Evolutionary conservation across 805 yeast genomes (phyloP).

Genomic region (Yamadazyma kitorensis): DNA sequence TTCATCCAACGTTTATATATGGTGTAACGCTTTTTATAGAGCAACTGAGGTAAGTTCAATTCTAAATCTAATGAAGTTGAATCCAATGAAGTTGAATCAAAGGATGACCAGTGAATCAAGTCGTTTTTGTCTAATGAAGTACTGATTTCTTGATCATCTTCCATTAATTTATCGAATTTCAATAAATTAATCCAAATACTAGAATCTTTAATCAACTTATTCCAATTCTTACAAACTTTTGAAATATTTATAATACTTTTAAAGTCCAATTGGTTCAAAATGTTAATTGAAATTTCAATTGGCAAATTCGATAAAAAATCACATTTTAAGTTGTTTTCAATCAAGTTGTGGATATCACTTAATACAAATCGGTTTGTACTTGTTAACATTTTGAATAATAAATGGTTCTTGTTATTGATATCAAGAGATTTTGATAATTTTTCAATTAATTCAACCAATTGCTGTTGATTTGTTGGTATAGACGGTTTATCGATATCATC

Average conservation of each 20-base stretch:
- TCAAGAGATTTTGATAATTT: constrained; percentile 37
- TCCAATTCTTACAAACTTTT: constrained; percentile 71
- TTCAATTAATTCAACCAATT: constrained; percentile 37
- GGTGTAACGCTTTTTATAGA: constrained; percentile 57
- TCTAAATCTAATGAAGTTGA: no score
- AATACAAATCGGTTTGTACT: constrained; percentile 58
- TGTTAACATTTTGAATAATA: constrained; percentile 53
- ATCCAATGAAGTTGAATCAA: constrained; percentile 21
- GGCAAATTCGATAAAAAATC: constrained; percentile 76
- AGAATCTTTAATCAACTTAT: constrained; percentile 53
- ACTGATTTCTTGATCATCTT: constrained; percentile 44
- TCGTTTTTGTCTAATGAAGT: constrained; percentile 35
- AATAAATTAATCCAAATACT: constrained; percentile 71
- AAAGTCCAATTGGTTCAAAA: constrained; percentile 64
- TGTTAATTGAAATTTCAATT: constrained; percentile 63
- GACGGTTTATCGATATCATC: constrained; percentile 14
- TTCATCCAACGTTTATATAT: constrained; percentile 79
- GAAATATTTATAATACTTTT: constrained; percentile 58
- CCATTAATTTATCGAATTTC: constrained; percentile 58
- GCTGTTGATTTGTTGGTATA: constrained; percentile 32
- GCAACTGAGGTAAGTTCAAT: constrained; percentile 43
- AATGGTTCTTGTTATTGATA: constrained; percentile 46
- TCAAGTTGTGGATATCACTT: constrained; percentile 52
- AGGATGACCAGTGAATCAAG: constrained; percentile 36
- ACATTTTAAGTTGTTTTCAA: constrained; percentile 59